Base-by-base conservation (phyloP, 2,329 filamentous ascomycete genomes). In the Sporothrix pseudoabietina region DNA sequence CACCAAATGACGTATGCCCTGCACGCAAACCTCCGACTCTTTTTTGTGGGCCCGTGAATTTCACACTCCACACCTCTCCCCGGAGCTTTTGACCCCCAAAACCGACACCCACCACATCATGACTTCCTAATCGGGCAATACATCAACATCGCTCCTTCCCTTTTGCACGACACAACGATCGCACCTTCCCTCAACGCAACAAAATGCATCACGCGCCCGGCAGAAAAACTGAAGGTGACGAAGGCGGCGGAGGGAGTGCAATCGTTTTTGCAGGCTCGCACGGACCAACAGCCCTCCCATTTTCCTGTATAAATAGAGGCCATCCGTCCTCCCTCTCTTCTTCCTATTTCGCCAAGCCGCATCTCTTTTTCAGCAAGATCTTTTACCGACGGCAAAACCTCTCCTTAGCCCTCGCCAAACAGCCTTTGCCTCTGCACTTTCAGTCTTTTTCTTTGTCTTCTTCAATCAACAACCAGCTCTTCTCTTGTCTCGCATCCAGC, bases 61-160 rank as follows among this genome's bases (percentile, higher is more conserved):
- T 61, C 4, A 12, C 7, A 12, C 35, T 12, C 32, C 16, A 14
- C 3, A n/a, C 9, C 19, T 10, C 10, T 19, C 5, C 57, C 32
- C 4, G 16, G 12, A 61, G 7, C 30, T 22, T 41, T 47, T 30
- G 39, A 41, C 22, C 22, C 39, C 61, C 26, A 66, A 66, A 44
- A 26, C 22, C 10, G n/a, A 22, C 59, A 10, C 59, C 35, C 7
- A 44, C 59, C n/a, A 65, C 35, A 63, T 49, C 63, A 41, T n/a
- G 41, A 49, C 63, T 66, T 66, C 59, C 63, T 49, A 66, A 66
- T 66, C 41, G 22, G 61, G 63, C 26, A 49, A n/a, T 32, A 30
- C 26, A n/a, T 66, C 63, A 66, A 66, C 35, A 65, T 44, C 55
- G 55, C 59, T 49, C 63, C 63, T 66, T 66, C 63, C 41, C 16